A percentile compares a stretch with the other conserved stretches of the same genome.
These are phyloP conservation scores for Fragilariopsis cylindrus DNA, from an alignment of 108 stramenopile genomes.

Conservation along the genomic window DNA sequence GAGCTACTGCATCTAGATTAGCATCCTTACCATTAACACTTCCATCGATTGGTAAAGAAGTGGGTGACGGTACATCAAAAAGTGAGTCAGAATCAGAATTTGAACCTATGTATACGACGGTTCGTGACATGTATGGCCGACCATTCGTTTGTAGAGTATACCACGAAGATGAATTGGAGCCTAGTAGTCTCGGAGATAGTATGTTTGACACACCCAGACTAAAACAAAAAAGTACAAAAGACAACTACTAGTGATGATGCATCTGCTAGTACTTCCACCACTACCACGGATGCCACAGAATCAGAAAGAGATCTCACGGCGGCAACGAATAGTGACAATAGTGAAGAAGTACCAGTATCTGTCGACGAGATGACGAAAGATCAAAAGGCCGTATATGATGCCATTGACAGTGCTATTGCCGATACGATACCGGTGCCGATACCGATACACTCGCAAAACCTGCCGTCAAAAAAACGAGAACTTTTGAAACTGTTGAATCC, in stretches of 20 bases:
- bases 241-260: background rate
- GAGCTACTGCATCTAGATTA: slow-evolving; percentile 70
- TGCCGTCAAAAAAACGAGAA: too few species aligned
- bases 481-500: background rate
- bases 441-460: background rate
- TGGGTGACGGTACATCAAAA: background rate
- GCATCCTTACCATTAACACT: slow-evolving; percentile 65
- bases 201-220: slow-evolving; percentile 54
- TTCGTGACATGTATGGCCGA: slow-evolving; percentile 62
- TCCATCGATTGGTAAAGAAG: slow-evolving; percentile 31
- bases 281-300: background rate
- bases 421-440: background rate
- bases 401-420: background rate
- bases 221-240: background rate
- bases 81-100: background rate
- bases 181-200: slow-evolving; percentile 52
- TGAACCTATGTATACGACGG: slow-evolving; percentile 49
- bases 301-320: too few species aligned
- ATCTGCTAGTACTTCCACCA: background rate
- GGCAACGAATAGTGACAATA: background rate
- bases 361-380: background rate
- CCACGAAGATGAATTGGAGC: slow-evolving; percentile 69
- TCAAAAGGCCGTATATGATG: background rate
- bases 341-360: background rate
- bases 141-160: slow-evolving; percentile 68